Evolutionary conservation across 805 yeast genomes (phyloP).

Genomic region (Nadsonia fulvescens): DNA sequence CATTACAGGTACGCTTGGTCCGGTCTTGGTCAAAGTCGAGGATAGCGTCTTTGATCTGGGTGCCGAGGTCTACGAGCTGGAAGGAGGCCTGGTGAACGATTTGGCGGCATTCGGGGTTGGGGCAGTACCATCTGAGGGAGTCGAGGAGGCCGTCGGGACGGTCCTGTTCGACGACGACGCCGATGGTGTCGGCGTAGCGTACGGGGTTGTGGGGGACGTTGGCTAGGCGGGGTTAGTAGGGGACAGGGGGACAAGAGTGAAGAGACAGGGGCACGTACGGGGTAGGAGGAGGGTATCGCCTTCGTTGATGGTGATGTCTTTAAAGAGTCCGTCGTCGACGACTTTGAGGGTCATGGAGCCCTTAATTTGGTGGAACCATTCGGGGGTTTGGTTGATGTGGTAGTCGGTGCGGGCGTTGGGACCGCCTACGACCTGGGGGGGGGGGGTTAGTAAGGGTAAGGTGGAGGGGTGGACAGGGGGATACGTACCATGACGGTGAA

Average conservation of each 20-base stretch:
- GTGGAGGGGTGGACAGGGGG: too few relatives aligned
- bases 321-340: slow-evolving; percentile 62
- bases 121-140: slow-evolving; percentile 76
- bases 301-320: slow-evolving; percentile 56
- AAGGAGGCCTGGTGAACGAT: slow-evolving; percentile 53
- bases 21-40: slow-evolving; percentile 44
- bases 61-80: slow-evolving; percentile 66
- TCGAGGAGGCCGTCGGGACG: slow-evolving; percentile 59
- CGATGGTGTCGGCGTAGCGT: slow-evolving; percentile 69
- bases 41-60: slow-evolving; percentile 78
- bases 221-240: too few relatives aligned
- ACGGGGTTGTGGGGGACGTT: slow-evolving; percentile 84
- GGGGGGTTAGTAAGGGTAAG: too few relatives aligned
- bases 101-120: slow-evolving; percentile 32
- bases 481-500: slow-evolving; percentile 65
- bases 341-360: slow-evolving; percentile 75
- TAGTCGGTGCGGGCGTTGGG: slow-evolving; percentile 90
- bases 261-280: too few relatives aligned
- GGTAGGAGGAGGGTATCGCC: slow-evolving; percentile 85
- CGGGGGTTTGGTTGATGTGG: slow-evolving; percentile 88
- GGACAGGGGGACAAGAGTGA: too few relatives aligned
- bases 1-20: slow-evolving; percentile 48
- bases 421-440: slow-evolving; percentile 69
- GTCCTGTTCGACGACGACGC: slow-evolving; percentile 84
- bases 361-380: slow-evolving; percentile 76